Evolutionary conservation across 179 eudicot genomes (phyloP).

Genomic region (Actinidia arguta): DNA sequence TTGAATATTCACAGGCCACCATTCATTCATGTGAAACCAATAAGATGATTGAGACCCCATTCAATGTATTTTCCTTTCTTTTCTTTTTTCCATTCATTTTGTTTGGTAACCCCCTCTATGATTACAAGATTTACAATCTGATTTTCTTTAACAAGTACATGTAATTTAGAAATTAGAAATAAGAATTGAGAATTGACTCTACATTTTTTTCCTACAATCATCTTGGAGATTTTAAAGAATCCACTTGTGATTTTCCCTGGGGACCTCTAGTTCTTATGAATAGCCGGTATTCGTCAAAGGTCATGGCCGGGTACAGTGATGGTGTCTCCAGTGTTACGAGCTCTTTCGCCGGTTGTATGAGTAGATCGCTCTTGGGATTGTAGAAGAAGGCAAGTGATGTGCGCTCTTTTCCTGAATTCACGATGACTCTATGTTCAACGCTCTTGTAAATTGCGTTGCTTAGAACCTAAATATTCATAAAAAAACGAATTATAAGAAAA

Average conservation of each 20-base stretch:
- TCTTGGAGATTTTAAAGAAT: conserved; percentile 64
- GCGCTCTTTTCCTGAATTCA: conserved; percentile 72
- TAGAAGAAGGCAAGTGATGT: conserved; percentile 87
- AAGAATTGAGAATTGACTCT: background rate
- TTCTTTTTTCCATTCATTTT: background rate
- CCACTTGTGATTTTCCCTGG: conserved; percentile 84
- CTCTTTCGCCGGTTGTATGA: conserved; percentile 69
- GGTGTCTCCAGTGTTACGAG: conserved; percentile 64
- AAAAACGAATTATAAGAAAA: no score
- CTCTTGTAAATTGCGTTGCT: conserved; percentile 87
- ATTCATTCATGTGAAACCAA: no score
- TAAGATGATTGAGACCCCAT: no score
- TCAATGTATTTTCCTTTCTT: background rate
- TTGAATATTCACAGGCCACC: no score
- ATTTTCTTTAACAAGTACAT: background rate
- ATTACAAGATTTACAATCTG: background rate
- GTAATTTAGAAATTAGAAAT: background rate
- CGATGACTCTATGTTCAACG: conserved; percentile 93
- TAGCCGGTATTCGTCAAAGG: conserved; percentile 83
- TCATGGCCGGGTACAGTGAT: conserved; percentile 71
- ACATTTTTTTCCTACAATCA: conserved; percentile 21
- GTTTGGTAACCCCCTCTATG: background rate
- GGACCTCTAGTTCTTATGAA: conserved; percentile 86
- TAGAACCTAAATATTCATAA: conserved; percentile 35
- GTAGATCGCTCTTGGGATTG: conserved; percentile 82